phyloP scores from a whole-genome alignment of 768 basidiomycete genomes.

The Trametes sanguinea region DNA sequence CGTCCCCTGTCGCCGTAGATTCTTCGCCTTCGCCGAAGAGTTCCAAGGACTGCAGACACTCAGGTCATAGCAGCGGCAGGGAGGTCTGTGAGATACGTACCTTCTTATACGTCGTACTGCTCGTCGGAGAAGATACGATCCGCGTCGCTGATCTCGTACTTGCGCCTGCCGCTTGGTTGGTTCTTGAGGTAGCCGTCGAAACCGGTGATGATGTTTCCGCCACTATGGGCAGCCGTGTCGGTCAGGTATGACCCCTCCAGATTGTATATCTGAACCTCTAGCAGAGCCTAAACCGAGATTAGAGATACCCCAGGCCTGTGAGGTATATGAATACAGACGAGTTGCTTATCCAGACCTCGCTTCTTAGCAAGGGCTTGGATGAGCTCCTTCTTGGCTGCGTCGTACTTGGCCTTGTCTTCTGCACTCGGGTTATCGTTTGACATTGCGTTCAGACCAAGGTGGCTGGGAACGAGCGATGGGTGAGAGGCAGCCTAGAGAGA shows the following conservation, averaged over 20 bases:
- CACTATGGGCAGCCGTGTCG: constrained; percentile 74
- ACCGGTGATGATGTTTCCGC: constrained; percentile 86
- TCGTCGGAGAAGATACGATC: constrained; percentile 85
- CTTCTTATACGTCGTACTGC: constrained; percentile 76
- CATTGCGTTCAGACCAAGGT: constrained; percentile 25
- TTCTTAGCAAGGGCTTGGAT: constrained; percentile 74
- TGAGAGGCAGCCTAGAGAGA: background rate
- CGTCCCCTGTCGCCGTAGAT: constrained; percentile 61
- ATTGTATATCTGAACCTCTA: constrained; percentile 78
- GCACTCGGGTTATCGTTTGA: constrained; percentile 47
- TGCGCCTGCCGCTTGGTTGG: constrained; percentile 64
- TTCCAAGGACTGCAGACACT: constrained; percentile 64
- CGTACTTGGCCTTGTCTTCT: constrained; percentile 75
- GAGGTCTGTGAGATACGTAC: constrained; percentile 36
- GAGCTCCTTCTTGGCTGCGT: constrained; percentile 73
- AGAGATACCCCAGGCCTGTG: background rate
- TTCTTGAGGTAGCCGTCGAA: constrained; percentile 88
- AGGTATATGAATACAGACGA: constrained; percentile 48
- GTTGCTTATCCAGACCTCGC: constrained; percentile 70
- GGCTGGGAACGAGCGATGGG: background rate
- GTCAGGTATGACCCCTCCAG: constrained; percentile 75
- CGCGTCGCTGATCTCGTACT: constrained; percentile 73
- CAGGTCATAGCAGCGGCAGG: background rate
- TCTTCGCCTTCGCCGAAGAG: constrained; percentile 71
- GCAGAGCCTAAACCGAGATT: constrained; percentile 55